Conservation (phyloP, 2,329 filamentous ascomycete genomes). For the Fusarium marasasianum region DNA sequence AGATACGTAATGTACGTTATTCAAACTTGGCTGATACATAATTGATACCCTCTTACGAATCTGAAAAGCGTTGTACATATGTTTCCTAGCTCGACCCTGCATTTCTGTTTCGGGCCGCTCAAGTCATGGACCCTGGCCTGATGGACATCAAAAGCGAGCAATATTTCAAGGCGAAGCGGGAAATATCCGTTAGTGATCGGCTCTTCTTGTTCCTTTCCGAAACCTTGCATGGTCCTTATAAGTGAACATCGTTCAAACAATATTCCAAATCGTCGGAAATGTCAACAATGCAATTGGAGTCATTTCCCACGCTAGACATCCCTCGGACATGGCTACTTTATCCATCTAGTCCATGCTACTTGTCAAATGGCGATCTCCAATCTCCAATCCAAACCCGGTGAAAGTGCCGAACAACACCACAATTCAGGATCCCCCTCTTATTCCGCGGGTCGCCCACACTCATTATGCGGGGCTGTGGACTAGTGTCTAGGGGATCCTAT, state of each 20-base stretch:
- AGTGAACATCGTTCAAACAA: not conserved
- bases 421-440: slow-evolving; percentile 23
- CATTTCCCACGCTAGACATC: slow-evolving; percentile 9
- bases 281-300: not conserved
- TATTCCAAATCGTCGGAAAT: not conserved
- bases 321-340: slow-evolving; percentile 6
- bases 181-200: not conserved
- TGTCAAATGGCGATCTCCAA: slow-evolving; percentile 4
- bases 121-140: not conserved
- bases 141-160: not conserved
- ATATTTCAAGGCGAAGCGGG: not conserved
- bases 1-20: not conserved
- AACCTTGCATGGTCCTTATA: not conserved
- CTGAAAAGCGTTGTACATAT: not conserved
- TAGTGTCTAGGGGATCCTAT: not conserved
- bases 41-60: not conserved
- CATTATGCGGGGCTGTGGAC: slow-evolving; percentile 26
- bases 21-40: not conserved
- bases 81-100: not conserved
- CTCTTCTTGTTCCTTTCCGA: not conserved
- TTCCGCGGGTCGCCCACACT: slow-evolving; percentile 19
- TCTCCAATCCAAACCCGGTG: slow-evolving; percentile 14
- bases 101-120: not conserved
- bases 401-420: slow-evolving; percentile 25
- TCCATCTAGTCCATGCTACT: not conserved